phyloP scores from a whole-genome alignment of 2,329 filamentous ascomycete species.

The Passalora sequoiae region DNA sequence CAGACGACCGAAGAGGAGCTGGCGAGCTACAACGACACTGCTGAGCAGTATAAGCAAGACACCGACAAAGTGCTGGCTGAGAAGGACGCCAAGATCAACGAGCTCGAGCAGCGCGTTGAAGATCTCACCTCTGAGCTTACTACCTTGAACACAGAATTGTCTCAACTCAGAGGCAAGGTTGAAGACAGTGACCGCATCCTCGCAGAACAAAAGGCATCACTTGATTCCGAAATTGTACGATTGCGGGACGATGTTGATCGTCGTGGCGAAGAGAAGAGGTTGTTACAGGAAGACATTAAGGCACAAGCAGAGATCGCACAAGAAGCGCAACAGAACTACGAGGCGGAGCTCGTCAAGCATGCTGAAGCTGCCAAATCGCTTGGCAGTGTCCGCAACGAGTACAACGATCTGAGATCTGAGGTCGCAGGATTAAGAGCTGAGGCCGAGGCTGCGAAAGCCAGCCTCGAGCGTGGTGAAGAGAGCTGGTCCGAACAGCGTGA shows the following conservation, averaged over 20 bases:
- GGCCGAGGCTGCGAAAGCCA: slow-evolving; percentile 76
- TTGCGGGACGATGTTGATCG: slow-evolving; percentile 80
- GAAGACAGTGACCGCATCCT: slow-evolving; percentile 64
- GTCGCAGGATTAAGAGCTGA: slow-evolving; percentile 70
- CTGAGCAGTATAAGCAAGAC: slow-evolving; percentile 84
- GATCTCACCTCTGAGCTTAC: slow-evolving; percentile 78
- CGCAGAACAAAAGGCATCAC: slow-evolving; percentile 74
- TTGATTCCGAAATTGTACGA: slow-evolving; percentile 73
- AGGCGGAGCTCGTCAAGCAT: slow-evolving; percentile 89
- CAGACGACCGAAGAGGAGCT: slow-evolving; percentile 84
- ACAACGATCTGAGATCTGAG: slow-evolving; percentile 76
- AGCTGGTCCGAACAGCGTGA: slow-evolving; percentile 82
- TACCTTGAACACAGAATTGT: slow-evolving; percentile 76
- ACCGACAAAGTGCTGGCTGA: slow-evolving; percentile 69
- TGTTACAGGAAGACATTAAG: slow-evolving; percentile 85
- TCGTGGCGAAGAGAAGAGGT: slow-evolving; percentile 71
- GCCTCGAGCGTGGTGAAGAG: slow-evolving; percentile 71
- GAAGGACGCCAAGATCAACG: slow-evolving; percentile 73
- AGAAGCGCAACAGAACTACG: slow-evolving; percentile 90
- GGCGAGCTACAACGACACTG: slow-evolving; percentile 68
- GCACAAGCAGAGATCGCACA: slow-evolving; percentile 90
- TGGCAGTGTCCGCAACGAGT: slow-evolving; percentile 70
- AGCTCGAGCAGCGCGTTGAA: slow-evolving; percentile 76
- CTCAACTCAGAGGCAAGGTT: slow-evolving; percentile 71
- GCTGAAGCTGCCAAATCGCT: slow-evolving; percentile 87